phyloP scores from a whole-genome alignment of 805 yeast species.

The Yarrowia sp. region DNA sequence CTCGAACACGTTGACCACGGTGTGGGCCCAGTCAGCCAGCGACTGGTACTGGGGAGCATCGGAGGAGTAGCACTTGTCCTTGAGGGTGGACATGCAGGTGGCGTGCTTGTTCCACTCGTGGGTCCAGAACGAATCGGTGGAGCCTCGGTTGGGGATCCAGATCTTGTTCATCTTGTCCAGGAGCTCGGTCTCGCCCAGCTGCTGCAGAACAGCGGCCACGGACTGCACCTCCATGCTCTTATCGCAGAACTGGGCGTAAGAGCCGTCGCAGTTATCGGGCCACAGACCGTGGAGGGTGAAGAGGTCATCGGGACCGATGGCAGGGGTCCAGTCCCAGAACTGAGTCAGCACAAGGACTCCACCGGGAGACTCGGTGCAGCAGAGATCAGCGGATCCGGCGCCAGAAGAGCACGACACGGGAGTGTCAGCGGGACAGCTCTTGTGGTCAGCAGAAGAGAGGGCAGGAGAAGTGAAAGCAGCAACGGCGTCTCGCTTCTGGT shows the following conservation, averaged over 20 bases:
- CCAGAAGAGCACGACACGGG: slow-evolving; percentile 49
- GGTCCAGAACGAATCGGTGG: slow-evolving; percentile 77
- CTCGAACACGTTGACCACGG: slow-evolving; percentile 64
- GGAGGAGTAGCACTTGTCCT: slow-evolving; percentile 67
- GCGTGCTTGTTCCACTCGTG: slow-evolving; percentile 96
- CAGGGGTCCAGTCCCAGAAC: slow-evolving; percentile 88
- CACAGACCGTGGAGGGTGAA: slow-evolving; percentile 88
- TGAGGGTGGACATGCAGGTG: slow-evolving; percentile 84
- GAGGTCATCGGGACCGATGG: slow-evolving; percentile 70
- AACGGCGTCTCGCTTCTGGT: slow-evolving; percentile 3
- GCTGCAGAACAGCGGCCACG: slow-evolving; percentile 56
- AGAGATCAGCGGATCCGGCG: slow-evolving; percentile 55
- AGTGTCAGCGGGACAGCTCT: slow-evolving; percentile 48
- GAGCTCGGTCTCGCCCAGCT: slow-evolving; percentile 56
- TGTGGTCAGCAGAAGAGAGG: slow-evolving; percentile 43
- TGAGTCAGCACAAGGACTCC: slow-evolving; percentile 86
- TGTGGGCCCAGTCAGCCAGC: slow-evolving; percentile 74
- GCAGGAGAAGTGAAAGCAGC: slow-evolving; percentile 20
- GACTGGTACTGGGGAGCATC: slow-evolving; percentile 48
- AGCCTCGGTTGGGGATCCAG: slow-evolving; percentile 79
- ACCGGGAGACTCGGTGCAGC: slow-evolving; percentile 88
- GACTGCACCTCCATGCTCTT: slow-evolving; percentile 60
- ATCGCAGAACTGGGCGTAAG: slow-evolving; percentile 81
- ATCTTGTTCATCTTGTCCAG: slow-evolving; percentile 61
- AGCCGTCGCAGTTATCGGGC: slow-evolving; percentile 89